These are phyloP conservation scores for Diplodia scrobiculata DNA, from an alignment of 2,329 filamentous ascomycete species.

Conservation along the genomic window DNA sequence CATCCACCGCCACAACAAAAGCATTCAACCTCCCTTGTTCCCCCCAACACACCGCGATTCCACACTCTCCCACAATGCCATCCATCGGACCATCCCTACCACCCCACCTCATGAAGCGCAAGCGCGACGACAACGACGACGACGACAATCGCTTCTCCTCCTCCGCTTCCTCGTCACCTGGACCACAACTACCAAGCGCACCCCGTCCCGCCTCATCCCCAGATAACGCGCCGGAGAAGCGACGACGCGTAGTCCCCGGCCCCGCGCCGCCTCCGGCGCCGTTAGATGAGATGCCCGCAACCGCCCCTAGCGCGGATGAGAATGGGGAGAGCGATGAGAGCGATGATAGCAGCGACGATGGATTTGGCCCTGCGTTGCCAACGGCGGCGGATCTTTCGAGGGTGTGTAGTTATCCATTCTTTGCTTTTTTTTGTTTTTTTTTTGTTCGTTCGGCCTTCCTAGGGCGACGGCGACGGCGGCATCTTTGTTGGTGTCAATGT, in stretches of 20 bases:
- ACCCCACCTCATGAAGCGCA: constrained; percentile 60
- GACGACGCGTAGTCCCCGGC: constrained; percentile 54
- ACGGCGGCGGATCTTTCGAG: constrained; percentile 32
- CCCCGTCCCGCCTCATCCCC: constrained; percentile 36
- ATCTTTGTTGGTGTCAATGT: too few species aligned
- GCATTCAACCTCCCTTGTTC: too few species aligned
- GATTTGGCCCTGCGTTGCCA: constrained; percentile 52
- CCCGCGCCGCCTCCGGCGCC: constrained; percentile 59
- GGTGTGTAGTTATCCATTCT: constrained; percentile 30
- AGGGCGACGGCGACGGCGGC: too few species aligned
- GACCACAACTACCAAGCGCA: neutral
- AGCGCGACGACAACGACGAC: constrained; percentile 52
- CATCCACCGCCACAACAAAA: neutral
- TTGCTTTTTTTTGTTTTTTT: neutral
- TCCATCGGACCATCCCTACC: constrained; percentile 72
- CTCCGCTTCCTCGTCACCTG: constrained; percentile 27
- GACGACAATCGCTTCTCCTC: constrained; percentile 27
- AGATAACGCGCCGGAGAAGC: constrained; percentile 49
- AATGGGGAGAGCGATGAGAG: constrained; percentile 29
- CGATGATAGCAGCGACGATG: constrained; percentile 37
- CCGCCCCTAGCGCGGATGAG: constrained; percentile 38
- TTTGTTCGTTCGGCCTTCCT: neutral
- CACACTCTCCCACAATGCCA: constrained; percentile 55
- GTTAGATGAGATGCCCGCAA: constrained; percentile 51
- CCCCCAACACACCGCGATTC: neutral